Conservation (phyloP, 1,284 basidiomycete genomes). For the Fomes fomentarius region DNA sequence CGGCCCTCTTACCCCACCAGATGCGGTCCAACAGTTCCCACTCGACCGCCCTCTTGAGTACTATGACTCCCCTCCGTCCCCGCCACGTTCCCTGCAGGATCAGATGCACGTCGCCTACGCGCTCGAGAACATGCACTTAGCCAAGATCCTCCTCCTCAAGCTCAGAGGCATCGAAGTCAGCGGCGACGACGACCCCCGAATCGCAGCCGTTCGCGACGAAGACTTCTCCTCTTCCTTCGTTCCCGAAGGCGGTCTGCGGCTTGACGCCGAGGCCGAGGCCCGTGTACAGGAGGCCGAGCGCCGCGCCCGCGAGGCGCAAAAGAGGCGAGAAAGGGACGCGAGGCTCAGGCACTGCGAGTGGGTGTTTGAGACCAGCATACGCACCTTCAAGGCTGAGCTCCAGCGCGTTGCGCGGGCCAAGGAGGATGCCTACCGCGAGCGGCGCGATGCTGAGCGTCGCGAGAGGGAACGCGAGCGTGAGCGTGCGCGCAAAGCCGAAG, state of each 20-base stretch:
- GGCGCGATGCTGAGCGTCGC: constrained; percentile 31
- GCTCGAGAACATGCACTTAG: constrained; percentile 63
- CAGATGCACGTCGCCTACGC: constrained; percentile 69
- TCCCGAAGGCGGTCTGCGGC: constrained; percentile 52
- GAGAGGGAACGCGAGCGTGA: constrained; percentile 36
- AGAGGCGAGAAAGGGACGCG: constrained; percentile 43
- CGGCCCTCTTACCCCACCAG: constrained; percentile 33
- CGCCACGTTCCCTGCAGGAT: constrained; percentile 57
- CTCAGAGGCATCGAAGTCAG: constrained; percentile 63
- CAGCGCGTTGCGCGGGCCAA: constrained; percentile 38
- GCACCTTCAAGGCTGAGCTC: constrained; percentile 45
- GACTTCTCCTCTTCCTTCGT: constrained; percentile 66
- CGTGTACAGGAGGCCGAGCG: constrained; percentile 34
- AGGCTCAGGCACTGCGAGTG: constrained; percentile 49
- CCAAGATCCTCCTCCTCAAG: constrained; percentile 61
- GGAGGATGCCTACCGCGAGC: constrained; percentile 39
- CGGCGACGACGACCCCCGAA: constrained; percentile 61
- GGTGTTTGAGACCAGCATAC: constrained; percentile 55
- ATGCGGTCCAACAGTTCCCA: constrained; percentile 23
- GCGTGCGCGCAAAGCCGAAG: constrained; percentile 32
- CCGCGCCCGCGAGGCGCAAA: constrained; percentile 42
- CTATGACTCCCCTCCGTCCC: constrained; percentile 49
- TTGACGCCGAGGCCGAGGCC: constrained; percentile 45
- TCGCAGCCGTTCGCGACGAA: constrained; percentile 63
- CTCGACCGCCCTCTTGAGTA: constrained; percentile 27